A percentile compares a stretch with the other conserved stretches of the same genome.
phyloP scores from a whole-genome alignment of 1,139 yeast genomes.

The Ogataea hybrid region DNA sequence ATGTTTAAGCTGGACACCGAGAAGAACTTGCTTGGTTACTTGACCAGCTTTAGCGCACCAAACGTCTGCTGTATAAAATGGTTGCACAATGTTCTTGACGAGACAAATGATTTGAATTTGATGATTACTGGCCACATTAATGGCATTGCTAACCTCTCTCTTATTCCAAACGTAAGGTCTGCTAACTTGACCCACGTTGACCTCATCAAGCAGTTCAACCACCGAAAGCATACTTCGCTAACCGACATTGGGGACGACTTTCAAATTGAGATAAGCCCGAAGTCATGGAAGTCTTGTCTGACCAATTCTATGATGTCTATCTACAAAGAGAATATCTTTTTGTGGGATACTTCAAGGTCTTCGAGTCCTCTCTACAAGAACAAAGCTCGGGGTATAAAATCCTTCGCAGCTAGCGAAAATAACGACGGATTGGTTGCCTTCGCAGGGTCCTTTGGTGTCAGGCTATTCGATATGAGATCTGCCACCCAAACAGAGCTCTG shows the following conservation, averaged over 20 bases:
- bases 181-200: constrained; percentile 52
- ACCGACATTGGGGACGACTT: constrained; percentile 25
- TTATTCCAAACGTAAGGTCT: constrained; percentile 45
- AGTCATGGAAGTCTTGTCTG: constrained; percentile 41
- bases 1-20: constrained; percentile 55
- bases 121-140: constrained; percentile 68
- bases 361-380: constrained; percentile 54
- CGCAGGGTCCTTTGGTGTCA: constrained; percentile 69
- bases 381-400: constrained; percentile 47
- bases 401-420: constrained; percentile 50
- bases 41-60: constrained; percentile 71
- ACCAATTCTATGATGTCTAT: constrained; percentile 50
- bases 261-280: constrained; percentile 37
- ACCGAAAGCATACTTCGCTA: constrained; percentile 51
- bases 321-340: constrained; percentile 61
- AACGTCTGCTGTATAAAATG: constrained; percentile 65
- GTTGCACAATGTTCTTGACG: constrained; percentile 38
- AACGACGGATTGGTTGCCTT: constrained; percentile 56
- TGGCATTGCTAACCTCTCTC: constrained; percentile 66
- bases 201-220: constrained; percentile 72
- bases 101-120: constrained; percentile 27
- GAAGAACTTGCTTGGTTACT: constrained; percentile 55
- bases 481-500: constrained; percentile 18
- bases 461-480: constrained; percentile 63
- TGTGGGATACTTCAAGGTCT: constrained; percentile 66